Evolutionary conservation across 768 basidiomycete genomes (phyloP).

Genomic region (Suillus hirtellus): DNA sequence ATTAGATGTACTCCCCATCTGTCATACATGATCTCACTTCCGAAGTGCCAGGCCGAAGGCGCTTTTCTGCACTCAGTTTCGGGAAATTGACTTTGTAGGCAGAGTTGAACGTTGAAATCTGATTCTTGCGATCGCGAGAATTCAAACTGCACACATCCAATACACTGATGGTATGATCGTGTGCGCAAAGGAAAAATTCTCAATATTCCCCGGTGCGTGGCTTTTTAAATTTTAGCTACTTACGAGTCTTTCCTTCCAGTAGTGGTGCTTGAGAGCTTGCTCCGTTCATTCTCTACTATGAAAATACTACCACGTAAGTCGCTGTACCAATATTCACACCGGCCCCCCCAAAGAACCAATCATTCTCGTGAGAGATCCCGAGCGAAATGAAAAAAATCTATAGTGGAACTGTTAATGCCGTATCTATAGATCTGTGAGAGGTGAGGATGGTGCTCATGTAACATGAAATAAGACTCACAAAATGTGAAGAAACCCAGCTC

Average conservation of each 20-base stretch:
- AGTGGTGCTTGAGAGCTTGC: neutral
- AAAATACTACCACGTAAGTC: neutral
- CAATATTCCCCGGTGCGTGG: too few species aligned
- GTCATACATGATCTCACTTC: too few species aligned
- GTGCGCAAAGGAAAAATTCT: too few species aligned
- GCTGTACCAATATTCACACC: neutral
- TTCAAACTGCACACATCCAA: too few species aligned
- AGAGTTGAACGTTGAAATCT: too few species aligned
- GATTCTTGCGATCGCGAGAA: too few species aligned
- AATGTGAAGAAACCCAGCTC: constrained; percentile 85
- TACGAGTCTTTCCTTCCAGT: neutral
- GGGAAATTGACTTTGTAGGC: too few species aligned
- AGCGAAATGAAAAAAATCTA: constrained; percentile 97
- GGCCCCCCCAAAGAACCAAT: constrained; percentile 9
- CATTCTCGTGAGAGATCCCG: constrained; percentile 53
- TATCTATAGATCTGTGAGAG: constrained; percentile 82
- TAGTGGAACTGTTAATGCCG: constrained; percentile 84
- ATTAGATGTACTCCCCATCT: too few species aligned
- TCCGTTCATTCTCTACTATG: neutral
- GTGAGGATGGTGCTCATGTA: constrained; percentile 7
- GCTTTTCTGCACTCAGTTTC: too few species aligned
- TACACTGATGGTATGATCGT: too few species aligned
- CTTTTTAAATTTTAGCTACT: neutral
- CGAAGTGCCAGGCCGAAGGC: too few species aligned
- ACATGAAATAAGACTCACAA: constrained; percentile 51